Evolutionary conservation across 768 basidiomycete species (phyloP).

Genomic region (Tylopilus vinaceipallidus): DNA sequence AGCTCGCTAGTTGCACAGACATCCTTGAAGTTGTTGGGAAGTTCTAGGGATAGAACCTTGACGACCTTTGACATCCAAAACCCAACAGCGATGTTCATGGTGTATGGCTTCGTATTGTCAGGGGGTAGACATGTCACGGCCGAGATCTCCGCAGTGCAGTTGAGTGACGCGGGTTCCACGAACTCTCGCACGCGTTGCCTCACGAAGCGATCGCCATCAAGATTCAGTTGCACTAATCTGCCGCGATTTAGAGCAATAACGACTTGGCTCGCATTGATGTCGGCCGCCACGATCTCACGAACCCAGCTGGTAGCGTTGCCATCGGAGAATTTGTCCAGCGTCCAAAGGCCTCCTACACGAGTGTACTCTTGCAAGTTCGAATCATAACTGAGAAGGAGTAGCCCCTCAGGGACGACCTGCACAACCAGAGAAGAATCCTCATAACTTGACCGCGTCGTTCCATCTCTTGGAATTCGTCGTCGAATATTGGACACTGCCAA

Average conservation of each 20-base stretch:
- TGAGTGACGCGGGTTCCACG: conserved; percentile 16
- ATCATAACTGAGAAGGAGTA: conserved; percentile 59
- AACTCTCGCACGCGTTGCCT: conserved; percentile 24
- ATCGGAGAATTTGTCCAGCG: conserved; percentile 28
- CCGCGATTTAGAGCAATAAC: conserved; percentile 58
- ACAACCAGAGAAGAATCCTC: conserved; percentile 55
- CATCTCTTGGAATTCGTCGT: conserved; percentile 19
- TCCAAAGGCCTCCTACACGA: conserved; percentile 42
- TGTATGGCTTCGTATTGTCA: conserved; percentile 44
- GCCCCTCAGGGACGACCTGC: conserved; percentile 66
- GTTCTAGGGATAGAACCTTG: conserved; percentile 46
- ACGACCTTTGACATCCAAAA: conserved; percentile 75
- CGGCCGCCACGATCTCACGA: conserved; percentile 63
- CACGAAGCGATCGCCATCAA: conserved; percentile 41
- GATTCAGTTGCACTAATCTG: conserved; percentile 47
- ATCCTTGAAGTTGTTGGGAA: conserved; percentile 17
- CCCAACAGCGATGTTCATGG: conserved; percentile 56
- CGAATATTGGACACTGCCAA: conserved; percentile 62
- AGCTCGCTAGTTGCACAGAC: conserved; percentile 32
- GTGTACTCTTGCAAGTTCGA: conserved; percentile 39
- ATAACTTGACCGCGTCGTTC: conserved; percentile 29
- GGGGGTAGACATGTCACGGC: conserved; percentile 64
- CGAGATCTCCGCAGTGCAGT: conserved; percentile 54
- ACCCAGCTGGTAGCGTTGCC: conserved; percentile 21
- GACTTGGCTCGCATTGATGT: conserved; percentile 67